Base-by-base conservation (phyloP, 805 yeast species). In the Pichia nakasei region DNA sequence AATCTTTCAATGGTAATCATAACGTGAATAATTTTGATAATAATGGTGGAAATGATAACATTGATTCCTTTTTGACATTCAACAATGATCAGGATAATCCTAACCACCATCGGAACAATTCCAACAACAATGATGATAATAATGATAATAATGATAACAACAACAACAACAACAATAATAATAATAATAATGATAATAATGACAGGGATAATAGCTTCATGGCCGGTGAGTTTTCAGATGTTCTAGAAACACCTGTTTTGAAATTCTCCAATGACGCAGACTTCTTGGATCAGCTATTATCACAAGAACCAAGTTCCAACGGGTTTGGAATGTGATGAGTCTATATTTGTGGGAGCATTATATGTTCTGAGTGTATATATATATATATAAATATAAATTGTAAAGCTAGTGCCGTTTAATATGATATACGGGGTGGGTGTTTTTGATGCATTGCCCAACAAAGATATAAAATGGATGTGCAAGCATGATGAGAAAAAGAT, bases 241-340 rank as follows among this genome's bases (percentile, higher is more conserved):
- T 44, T 17, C 35, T 37, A 20, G 34, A 22, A 29, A 42, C 41
- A 15, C 44, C 47, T 9, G 27, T 19, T 7, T 22, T 44, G 7
- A 40, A 44, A 13, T 44, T 39, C 22, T 32, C 37, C 18, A 44
- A 33, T 18, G 44, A 48, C 37, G 46, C 46, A 18, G 46, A 41
- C 13, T 49, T 45, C 26, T 26, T 49, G 21, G 47, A 49, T 22
- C 49, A 49, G 6, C 33, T 49, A 7, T 49, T 54, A 22, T 51
- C 52, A 12, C 26, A 9, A 22, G 24, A 22, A 17, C 15, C 37
- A n/a, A 35, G n/a, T 35, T 22, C 17, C 20, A 27, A 43, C 39
- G 46, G 27, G 40, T 21, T 39, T 22, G 5, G 53, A 53, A 29
- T 48, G 47, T 15, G 48, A 53, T 22, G 60, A n/a, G n/a, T n/a